A percentile compares a stretch with the other conserved stretches of the same genome.
Evolutionary conservation across 1,284 basidiomycete species (phyloP).

Genomic region (Rhodotorula sp.): DNA sequence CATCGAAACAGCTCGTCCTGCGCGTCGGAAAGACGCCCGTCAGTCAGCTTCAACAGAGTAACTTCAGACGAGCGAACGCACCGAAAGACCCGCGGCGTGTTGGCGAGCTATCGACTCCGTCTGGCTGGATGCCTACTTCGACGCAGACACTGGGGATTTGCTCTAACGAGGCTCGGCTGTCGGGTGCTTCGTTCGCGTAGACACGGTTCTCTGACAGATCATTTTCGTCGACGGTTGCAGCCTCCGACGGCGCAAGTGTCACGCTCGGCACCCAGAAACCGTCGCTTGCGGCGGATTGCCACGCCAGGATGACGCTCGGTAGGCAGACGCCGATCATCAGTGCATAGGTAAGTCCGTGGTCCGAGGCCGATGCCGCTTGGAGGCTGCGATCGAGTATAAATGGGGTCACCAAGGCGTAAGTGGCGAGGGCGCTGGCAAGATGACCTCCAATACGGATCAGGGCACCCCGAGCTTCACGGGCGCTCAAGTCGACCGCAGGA

Average conservation of each 20-base stretch:
- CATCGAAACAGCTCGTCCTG: conserved; percentile 37
- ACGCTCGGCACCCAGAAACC: conserved; percentile 29
- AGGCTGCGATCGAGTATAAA: conserved; percentile 19
- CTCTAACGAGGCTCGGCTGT: conserved; percentile 7
- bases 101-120: conserved; percentile 12
- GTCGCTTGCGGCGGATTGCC: conserved; percentile 27
- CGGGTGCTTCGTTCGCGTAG: neutral
- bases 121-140: conserved; percentile 16
- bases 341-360: conserved; percentile 2
- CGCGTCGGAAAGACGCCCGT: too few species aligned
- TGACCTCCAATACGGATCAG: conserved; percentile 36
- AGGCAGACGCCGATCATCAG: conserved; percentile 31
- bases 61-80: conserved; percentile 1
- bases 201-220: too few species aligned
- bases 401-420: conserved; percentile 32
- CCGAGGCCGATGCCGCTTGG: neutral
- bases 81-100: conserved; percentile 14
- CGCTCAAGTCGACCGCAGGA: conserved; percentile 24
- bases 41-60: neutral
- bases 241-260: conserved; percentile 18
- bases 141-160: neutral
- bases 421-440: conserved; percentile 40
- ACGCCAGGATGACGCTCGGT: conserved; percentile 23
- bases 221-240: neutral
- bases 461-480: conserved; percentile 27